These are phyloP conservation scores for Singerocomus rubriflavus DNA, from an alignment of 1,284 basidiomycete genomes.

Conservation along the genomic window DNA sequence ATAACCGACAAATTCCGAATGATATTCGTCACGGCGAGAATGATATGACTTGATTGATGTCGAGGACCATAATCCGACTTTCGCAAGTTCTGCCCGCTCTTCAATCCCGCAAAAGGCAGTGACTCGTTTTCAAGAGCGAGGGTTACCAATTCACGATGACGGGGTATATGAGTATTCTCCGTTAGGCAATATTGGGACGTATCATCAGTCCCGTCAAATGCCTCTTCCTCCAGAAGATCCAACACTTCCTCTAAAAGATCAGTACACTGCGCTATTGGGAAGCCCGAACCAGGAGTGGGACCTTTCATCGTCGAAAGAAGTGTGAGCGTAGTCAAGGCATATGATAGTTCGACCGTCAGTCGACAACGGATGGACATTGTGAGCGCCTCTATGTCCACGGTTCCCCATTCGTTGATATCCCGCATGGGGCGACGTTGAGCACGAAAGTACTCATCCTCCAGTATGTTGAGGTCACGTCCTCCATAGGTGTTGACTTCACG, in stretches of 20 bases:
- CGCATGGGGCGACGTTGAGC: slow-evolving; percentile 56
- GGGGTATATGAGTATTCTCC: slow-evolving; percentile 43
- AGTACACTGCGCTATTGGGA: slow-evolving; percentile 73
- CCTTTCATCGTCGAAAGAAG: slow-evolving; percentile 78
- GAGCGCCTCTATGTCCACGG: slow-evolving; percentile 85
- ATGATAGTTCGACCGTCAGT: slow-evolving; percentile 81
- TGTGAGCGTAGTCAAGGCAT: slow-evolving; percentile 87
- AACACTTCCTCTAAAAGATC: slow-evolving; percentile 88
- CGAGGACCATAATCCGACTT: slow-evolving; percentile 47
- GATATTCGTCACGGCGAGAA: slow-evolving; percentile 76
- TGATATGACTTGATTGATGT: slow-evolving; percentile 64
- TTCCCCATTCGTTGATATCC: slow-evolving; percentile 78
- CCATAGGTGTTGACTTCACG: slow-evolving; percentile 79
- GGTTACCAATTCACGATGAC: slow-evolving; percentile 64
- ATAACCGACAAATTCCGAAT: slow-evolving; percentile 82
- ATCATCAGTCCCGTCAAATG: slow-evolving; percentile 61
- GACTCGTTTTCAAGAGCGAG: slow-evolving; percentile 54
- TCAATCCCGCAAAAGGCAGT: slow-evolving; percentile 56
- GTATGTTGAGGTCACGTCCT: slow-evolving; percentile 76
- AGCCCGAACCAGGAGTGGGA: slow-evolving; percentile 56
- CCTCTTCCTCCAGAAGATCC: slow-evolving; percentile 82
- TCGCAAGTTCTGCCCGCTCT: slow-evolving; percentile 46
- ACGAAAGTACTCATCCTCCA: slow-evolving; percentile 63
- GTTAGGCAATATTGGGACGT: slow-evolving; percentile 31
- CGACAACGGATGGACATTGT: slow-evolving; percentile 89